Evolutionary conservation across 495 filamentous ascomycete genomes (phyloP).

Genomic region (Xanthoparmelia taractica): DNA sequence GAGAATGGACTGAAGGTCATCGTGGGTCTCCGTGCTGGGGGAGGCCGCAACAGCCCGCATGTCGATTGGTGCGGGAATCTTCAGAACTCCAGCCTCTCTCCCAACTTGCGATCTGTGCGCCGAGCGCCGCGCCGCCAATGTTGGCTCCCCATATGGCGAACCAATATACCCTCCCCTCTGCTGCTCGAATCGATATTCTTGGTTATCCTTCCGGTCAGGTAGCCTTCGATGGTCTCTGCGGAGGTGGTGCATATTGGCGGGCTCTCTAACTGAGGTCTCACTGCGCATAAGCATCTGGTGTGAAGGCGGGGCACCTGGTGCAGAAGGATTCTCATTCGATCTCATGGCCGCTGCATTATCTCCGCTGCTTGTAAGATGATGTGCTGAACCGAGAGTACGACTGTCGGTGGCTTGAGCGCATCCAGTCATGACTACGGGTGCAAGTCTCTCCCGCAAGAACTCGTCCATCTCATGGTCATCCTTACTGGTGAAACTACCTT

Average conservation of each 20-base stretch:
- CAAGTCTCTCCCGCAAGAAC: constrained; percentile 68
- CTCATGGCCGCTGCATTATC: constrained; percentile 52
- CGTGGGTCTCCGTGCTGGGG: constrained; percentile 30
- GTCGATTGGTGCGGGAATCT: constrained; percentile 32
- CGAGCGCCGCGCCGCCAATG: constrained; percentile 46
- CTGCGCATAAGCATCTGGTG: constrained; percentile 10
- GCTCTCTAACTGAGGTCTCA: constrained; percentile 3
- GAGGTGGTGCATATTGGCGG: constrained; percentile 16
- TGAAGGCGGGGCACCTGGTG: constrained; percentile 23
- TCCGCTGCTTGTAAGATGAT: constrained; percentile 15
- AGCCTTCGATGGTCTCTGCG: constrained; percentile 22
- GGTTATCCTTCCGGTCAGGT: constrained; percentile 19
- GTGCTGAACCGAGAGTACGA: constrained; percentile 33
- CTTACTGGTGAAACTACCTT: constrained; percentile 46
- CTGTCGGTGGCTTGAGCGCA: constrained; percentile 57
- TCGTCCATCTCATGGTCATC: constrained; percentile 54
- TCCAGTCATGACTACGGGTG: constrained; percentile 81
- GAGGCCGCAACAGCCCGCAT: constrained; percentile 26
- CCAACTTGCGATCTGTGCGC: constrained; percentile 37
- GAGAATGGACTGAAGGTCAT: constrained; percentile 24
- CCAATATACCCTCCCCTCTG: neutral
- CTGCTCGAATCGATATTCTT: constrained; percentile 7
- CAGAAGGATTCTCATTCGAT: constrained; percentile 68
- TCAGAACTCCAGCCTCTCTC: constrained; percentile 38
- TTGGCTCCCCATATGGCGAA: constrained; percentile 28